These are phyloP conservation scores for Aegilops bicornis DNA, from an alignment of 176 grass and related monocot species.

Conservation along the genomic window DNA sequence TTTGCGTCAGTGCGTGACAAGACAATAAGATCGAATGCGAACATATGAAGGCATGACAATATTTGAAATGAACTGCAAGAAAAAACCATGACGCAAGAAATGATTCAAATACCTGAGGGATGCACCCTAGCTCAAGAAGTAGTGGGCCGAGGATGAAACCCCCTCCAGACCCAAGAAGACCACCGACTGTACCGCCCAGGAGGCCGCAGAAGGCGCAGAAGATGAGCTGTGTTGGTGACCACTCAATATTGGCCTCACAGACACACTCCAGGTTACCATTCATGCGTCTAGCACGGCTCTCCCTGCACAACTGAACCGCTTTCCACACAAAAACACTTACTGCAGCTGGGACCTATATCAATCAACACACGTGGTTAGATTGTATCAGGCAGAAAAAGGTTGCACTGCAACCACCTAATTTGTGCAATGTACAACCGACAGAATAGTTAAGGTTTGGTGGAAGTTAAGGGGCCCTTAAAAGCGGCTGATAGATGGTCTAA, in stretches of 20 bases:
- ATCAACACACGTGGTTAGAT: conserved; percentile 7
- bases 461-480: not conserved
- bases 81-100: not conserved
- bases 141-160: conserved; percentile 97
- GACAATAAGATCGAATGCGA: not conserved
- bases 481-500: not conserved
- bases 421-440: not conserved
- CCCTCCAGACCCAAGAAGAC: conserved; percentile 87
- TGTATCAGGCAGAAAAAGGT: not conserved
- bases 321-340: conserved; percentile 68
- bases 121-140: conserved; percentile 92
- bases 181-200: conserved; percentile 88
- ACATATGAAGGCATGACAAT: not conserved
- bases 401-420: not conserved
- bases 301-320: conserved; percentile 59
- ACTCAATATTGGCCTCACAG: conserved; percentile 91
- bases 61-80: not conserved
- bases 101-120: conserved; percentile 72
- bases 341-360: conserved; percentile 61
- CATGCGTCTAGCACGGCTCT: conserved; percentile 63
- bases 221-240: conserved; percentile 70
- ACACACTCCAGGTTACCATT: conserved; percentile 74
- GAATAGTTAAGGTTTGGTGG: not conserved
- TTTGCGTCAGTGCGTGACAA: not conserved
- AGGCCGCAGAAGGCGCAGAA: conserved; percentile 84